Evolutionary conservation across 805 yeast species (phyloP).

Genomic region (Kodamaea kaohsiungensis): DNA sequence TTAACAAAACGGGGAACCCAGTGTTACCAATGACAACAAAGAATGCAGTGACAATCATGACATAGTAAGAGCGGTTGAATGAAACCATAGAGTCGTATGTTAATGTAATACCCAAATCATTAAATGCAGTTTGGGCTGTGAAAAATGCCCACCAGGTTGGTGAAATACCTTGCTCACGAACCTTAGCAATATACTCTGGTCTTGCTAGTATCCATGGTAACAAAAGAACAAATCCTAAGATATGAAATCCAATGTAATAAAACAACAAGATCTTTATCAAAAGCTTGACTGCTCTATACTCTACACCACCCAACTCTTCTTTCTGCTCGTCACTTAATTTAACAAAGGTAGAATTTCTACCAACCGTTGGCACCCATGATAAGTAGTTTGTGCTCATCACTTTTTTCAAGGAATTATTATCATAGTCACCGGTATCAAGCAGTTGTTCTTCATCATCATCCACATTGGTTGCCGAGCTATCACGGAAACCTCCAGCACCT

Average conservation of each 20-base stretch:
- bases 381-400: slow-evolving; percentile 63
- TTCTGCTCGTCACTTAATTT: slow-evolving; percentile 80
- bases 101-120: slow-evolving; percentile 81
- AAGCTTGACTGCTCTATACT: slow-evolving; percentile 83
- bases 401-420: slow-evolving; percentile 15
- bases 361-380: slow-evolving; percentile 90
- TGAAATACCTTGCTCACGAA: slow-evolving; percentile 59
- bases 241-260: slow-evolving; percentile 78
- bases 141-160: slow-evolving; percentile 96
- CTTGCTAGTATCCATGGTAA: slow-evolving; percentile 56
- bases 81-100: slow-evolving; percentile 78
- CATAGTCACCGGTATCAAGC: slow-evolving; percentile 13
- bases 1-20: slow-evolving; percentile 82
- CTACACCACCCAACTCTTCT: slow-evolving; percentile 96
- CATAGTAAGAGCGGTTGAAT: slow-evolving; percentile 64
- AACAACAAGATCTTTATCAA: slow-evolving; percentile 61
- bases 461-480: slow-evolving; percentile 9
- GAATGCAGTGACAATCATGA: slow-evolving; percentile 61
- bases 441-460: slow-evolving; percentile 18
- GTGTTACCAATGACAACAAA: slow-evolving; percentile 91
- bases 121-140: slow-evolving; percentile 75
- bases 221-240: slow-evolving; percentile 52
- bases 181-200: slow-evolving; percentile 40
- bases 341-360: slow-evolving; percentile 90
- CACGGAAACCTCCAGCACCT: slow-evolving; percentile 15